Conservation (phyloP, 2,329 filamentous ascomycete species). For the Cladosporium halotolerans region DNA sequence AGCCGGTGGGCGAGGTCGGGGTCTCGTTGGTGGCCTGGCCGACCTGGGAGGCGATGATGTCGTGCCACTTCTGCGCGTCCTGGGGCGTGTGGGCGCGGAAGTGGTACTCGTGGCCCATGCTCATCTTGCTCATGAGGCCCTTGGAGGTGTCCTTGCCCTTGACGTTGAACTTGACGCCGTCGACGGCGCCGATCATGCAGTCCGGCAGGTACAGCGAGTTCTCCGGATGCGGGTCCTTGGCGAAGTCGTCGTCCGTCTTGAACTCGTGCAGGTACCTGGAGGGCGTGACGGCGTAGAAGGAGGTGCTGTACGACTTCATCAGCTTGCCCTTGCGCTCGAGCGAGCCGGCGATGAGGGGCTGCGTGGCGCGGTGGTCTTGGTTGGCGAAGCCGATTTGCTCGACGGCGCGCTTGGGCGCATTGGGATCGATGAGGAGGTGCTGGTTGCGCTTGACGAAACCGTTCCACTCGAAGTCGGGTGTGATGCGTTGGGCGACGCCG, state of each 20-base stretch:
- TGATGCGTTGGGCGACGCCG: conserved; percentile 66
- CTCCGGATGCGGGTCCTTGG: conserved; percentile 72
- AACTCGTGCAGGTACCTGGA: conserved; percentile 91
- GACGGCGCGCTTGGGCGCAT: conserved; percentile 65
- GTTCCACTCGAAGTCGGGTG: conserved; percentile 85
- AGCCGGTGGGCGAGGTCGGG: conserved; percentile 31
- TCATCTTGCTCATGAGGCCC: conserved; percentile 69
- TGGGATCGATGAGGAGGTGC: conserved; percentile 70
- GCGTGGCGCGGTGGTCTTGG: conserved; percentile 72
- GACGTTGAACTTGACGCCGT: conserved; percentile 81
- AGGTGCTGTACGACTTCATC: conserved; percentile 70
- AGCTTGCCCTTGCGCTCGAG: conserved; percentile 88
- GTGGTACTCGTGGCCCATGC: conserved; percentile 68
- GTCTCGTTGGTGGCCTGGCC: conserved; percentile 43
- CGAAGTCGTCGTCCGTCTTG: conserved; percentile 76
- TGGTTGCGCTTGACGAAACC: conserved; percentile 69
- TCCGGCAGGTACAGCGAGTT: conserved; percentile 89
- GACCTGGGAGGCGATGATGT: conserved; percentile 59
- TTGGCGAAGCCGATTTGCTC: conserved; percentile 78
- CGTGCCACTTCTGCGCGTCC: conserved; percentile 81
- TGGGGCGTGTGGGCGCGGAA: conserved; percentile 82
- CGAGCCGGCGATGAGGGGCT: conserved; percentile 77
- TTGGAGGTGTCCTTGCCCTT: conserved; percentile 90
- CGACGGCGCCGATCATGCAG: conserved; percentile 65
- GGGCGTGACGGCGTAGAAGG: conserved; percentile 86